Evolutionary conservation across 1,139 yeast genomes (phyloP).

Genomic region (Martiniozyma asiatica): DNA sequence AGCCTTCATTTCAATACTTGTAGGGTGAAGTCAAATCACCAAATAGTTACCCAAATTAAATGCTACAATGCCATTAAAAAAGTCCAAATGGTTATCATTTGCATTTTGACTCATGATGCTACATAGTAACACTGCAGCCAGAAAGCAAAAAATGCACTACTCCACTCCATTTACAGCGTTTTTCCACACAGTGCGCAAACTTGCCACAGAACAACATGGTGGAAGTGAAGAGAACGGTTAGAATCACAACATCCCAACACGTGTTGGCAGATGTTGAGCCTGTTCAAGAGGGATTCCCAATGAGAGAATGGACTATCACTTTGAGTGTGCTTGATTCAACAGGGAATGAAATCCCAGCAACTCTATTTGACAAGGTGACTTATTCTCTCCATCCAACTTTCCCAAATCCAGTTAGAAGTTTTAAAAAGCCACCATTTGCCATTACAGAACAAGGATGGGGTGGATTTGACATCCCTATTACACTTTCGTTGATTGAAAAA

Average conservation of each 20-base stretch:
- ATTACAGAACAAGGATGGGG: constrained; percentile 98
- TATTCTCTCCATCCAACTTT: constrained; percentile 93
- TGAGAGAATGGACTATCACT: constrained; percentile 86
- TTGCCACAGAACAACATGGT: too few species aligned
- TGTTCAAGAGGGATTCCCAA: constrained; percentile 84
- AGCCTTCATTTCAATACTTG: too few species aligned
- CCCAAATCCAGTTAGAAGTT: constrained; percentile 70
- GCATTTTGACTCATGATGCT: too few species aligned
- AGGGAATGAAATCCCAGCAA: constrained; percentile 81
- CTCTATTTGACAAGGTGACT: constrained; percentile 81
- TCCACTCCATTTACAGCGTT: too few species aligned
- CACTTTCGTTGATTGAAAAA: constrained; percentile 68
- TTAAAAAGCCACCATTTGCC: constrained; percentile 78
- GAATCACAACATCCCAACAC: constrained; percentile 81
- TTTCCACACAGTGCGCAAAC: too few species aligned
- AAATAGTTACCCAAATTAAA: too few species aligned
- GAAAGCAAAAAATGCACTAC: too few species aligned
- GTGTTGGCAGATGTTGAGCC: constrained; percentile 77
- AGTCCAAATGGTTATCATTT: too few species aligned
- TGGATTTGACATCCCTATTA: constrained; percentile 81
- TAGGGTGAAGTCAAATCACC: too few species aligned
- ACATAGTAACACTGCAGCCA: too few species aligned
- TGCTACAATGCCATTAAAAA: too few species aligned
- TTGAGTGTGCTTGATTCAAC: constrained; percentile 63
- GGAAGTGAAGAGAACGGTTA: constrained; percentile 64